Evolutionary conservation across 2,329 filamentous ascomycete genomes (phyloP).

Genomic region (Ophiostoma pallidulum): DNA sequence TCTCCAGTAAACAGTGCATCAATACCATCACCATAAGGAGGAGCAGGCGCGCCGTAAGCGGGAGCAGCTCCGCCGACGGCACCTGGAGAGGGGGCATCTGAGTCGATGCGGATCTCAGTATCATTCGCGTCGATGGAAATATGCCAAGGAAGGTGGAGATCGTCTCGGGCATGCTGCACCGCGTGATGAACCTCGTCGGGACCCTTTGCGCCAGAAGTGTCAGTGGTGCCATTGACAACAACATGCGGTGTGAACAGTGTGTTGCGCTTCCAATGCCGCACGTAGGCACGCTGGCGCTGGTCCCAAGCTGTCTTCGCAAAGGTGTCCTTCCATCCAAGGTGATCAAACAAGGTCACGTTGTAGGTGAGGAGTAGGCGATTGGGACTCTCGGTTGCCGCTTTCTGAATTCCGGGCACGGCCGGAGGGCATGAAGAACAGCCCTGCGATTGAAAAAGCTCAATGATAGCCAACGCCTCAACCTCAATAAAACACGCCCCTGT

Average conservation of each 20-base stretch:
- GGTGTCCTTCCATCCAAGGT: conserved; percentile 27
- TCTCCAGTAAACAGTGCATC: no score
- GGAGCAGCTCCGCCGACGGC: background rate
- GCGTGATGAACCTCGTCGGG: conserved; percentile 18
- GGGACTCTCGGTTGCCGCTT: conserved; percentile 19
- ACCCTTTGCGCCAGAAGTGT: conserved; percentile 19
- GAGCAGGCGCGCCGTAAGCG: no score
- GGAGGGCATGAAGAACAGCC: conserved; percentile 26
- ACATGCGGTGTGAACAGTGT: conserved; percentile 26
- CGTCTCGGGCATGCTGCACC: conserved; percentile 12
- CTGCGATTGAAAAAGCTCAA: conserved; percentile 29
- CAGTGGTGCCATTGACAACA: conserved; percentile 23
- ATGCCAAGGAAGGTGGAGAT: conserved; percentile 15
- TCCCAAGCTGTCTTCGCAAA: conserved; percentile 23
- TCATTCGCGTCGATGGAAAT: conserved; percentile 21
- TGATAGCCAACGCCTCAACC: conserved; percentile 24
- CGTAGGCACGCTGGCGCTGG: conserved; percentile 26
- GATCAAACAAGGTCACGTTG: conserved; percentile 27
- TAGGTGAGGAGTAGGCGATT: conserved; percentile 27
- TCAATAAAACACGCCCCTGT: conserved; percentile 26
- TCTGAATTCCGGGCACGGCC: conserved; percentile 24
- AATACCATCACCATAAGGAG: no score
- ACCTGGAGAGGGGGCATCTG: conserved; percentile 5
- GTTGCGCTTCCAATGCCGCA: conserved; percentile 23
- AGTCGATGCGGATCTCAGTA: conserved; percentile 19